These are phyloP conservation scores for Cercospora sp. DNA, from an alignment of 2,329 filamentous ascomycete genomes.

Conservation along the genomic window DNA sequence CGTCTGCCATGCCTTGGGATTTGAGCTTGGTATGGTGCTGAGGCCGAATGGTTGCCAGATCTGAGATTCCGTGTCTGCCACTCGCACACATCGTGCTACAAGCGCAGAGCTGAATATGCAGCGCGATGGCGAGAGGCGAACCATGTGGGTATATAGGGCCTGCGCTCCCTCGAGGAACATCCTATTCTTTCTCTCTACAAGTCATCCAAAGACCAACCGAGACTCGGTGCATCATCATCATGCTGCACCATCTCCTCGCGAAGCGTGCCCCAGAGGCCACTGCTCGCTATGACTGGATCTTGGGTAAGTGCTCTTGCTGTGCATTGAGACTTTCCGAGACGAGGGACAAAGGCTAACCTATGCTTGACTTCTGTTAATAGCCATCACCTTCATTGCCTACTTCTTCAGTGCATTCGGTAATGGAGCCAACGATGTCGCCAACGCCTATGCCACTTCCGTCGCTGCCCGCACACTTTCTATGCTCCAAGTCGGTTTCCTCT, in stretches of 20 bases:
- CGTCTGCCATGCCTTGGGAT: neutral
- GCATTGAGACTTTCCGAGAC: too few species aligned
- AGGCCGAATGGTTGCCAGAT: neutral
- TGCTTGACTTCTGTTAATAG: too few species aligned
- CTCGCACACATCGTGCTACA: neutral
- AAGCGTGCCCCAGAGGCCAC: neutral
- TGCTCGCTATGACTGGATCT: neutral
- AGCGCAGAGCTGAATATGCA: neutral
- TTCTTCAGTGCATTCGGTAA: conserved; percentile 63
- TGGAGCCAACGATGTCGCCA: conserved; percentile 57
- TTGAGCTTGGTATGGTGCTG: neutral
- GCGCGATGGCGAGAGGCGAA: neutral
- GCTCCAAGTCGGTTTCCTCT: conserved; percentile 50
- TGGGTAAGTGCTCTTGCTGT: too few species aligned
- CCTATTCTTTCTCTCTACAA: too few species aligned
- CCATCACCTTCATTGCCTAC: conserved; percentile 62
- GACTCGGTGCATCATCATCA: neutral
- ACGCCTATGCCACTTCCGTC: conserved; percentile 54
- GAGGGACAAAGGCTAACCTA: too few species aligned
- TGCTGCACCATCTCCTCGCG: neutral
- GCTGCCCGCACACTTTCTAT: conserved; percentile 53
- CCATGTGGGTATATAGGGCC: neutral
- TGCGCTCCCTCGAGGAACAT: too few species aligned
- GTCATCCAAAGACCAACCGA: too few species aligned
- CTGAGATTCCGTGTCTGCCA: neutral